Conservation (phyloP, 495 filamentous ascomycete species). For the Parmelia sp. region DNA sequence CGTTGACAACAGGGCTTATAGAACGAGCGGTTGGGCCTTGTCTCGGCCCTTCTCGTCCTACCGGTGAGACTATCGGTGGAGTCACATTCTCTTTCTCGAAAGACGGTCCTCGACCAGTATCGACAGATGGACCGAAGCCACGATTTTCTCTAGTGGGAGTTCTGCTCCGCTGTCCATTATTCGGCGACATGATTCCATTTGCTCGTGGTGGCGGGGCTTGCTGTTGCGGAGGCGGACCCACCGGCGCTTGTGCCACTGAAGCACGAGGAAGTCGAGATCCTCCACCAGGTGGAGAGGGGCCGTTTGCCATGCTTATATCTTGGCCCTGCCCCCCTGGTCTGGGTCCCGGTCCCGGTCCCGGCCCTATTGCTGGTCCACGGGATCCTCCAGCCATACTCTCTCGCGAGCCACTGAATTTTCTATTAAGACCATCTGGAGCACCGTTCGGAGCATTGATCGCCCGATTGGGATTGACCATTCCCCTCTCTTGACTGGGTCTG, state of each 20-base stretch:
- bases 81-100: conserved; percentile 49
- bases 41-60: conserved; percentile 34
- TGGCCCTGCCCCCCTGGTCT: conserved; percentile 26
- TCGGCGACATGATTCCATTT: conserved; percentile 42
- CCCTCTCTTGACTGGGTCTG: conserved; percentile 37
- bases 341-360: conserved; percentile 29
- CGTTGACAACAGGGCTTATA: conserved; percentile 43
- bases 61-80: conserved; percentile 36
- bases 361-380: conserved; percentile 26
- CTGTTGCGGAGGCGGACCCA: conserved; percentile 80
- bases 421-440: conserved; percentile 48
- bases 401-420: conserved; percentile 45
- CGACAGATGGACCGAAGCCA: conserved; percentile 44
- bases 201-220: conserved; percentile 72
- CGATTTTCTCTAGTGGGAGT: conserved; percentile 52
- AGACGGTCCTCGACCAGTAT: conserved; percentile 42
- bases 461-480: conserved; percentile 31
- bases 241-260: conserved; percentile 61
- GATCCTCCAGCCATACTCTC: conserved; percentile 46
- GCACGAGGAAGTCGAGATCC: conserved; percentile 64
- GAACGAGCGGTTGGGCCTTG: conserved; percentile 29
- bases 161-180: conserved; percentile 46
- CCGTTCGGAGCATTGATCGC: conserved; percentile 53
- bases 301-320: conserved; percentile 26
- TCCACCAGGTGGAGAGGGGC: conserved; percentile 30